Evolutionary conservation across 768 basidiomycete genomes (phyloP), one percentile per base, ranked within the genome.

Genomic region (Russula sp.): DNA sequence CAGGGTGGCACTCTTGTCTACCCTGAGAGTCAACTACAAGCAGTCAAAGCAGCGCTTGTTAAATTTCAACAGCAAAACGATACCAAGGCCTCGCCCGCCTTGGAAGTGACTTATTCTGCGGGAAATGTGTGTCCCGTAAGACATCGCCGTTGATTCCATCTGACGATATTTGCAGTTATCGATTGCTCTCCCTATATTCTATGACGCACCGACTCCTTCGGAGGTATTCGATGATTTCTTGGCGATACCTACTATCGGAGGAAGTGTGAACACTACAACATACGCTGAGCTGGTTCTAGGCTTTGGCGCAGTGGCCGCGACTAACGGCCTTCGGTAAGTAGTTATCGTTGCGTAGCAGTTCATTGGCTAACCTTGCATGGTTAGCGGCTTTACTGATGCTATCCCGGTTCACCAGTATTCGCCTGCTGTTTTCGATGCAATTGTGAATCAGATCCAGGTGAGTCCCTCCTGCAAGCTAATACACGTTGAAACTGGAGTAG

Each of bases 211-310:
- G 1, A 57, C 57, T 5, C 64, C 67, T 18, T 59, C 26, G 1
- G 67, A 65, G 11, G 38, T 66, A 4, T 70, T 71, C 38, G 69
- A 70, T 1, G 69, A 67, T 30, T 59, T 71, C 44, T 56, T 71
- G 57, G 38, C 62, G 32, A n/a, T 30, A 52, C 65, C 65, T 2
- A 1, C 51, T 30, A 40, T 7, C 8, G 7, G 13, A 22, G 22
- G 18, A 1, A 26, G 34, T 16, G 30, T 56, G 14, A 49, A 57
- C 14, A 59, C 62, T 2, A 32, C 10, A n/a, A 56, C 62, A 18
- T 61, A 53, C 54, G 8, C 7, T 3, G 55, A 62, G 26, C 8
- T 59, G 2, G 13, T 44, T 57, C 44, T 20, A 7, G 16, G 28
- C 18, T 10, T 34, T 3, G 9, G 32, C 10, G 2, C 28, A 30